Evolutionary conservation across 257 asterid species (phyloP), one percentile per base, ranked within the genome.

Genomic region (Schizonepeta tenuifolia): DNA sequence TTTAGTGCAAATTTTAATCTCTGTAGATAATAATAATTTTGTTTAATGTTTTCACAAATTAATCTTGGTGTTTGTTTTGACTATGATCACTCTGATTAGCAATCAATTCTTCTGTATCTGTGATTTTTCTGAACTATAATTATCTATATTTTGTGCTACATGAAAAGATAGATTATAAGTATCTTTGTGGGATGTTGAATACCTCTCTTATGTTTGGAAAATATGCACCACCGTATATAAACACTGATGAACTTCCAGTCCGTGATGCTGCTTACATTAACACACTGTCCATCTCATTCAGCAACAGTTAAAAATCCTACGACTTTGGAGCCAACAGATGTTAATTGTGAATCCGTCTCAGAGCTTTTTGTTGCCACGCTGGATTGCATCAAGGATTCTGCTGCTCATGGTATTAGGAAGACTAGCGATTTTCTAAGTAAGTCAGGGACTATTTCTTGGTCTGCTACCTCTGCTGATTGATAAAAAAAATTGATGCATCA

Each of bases 301-400:
- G 97, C 88, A 38, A 81, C 76, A 78, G 86, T 78, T 59, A 69
- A 70, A 13, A 63, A 76, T 69, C 70, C 80, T 15, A 83, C 69
- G 75, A 74, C 82, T 73, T 77, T 70, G 55, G 85, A 85, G 72
- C 75, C 88, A 79, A 64, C 70, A 67, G 85, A 83, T 81, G 71
- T 71, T 69, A 53, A 77, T 70, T 79, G 73, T 56, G 97, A 95
- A 79, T 81, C 98, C 69, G 90, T 90, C 77, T 90, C 91, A 78
- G 98, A 92, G 83, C 97, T 95, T 72, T 92, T 92, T 47, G 92
- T 84, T 65, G 98, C 99, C 61, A 95, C 98, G 28, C 84, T 95
- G 79, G 97, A 95, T 75, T 88, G 97, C 91, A 87, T 90, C 76
- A 81, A 80, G 71, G 95, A 85, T 67, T 85, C 92, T 71, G 92